Conservation (phyloP, 768 basidiomycete genomes). For the Mycena latifolia region DNA sequence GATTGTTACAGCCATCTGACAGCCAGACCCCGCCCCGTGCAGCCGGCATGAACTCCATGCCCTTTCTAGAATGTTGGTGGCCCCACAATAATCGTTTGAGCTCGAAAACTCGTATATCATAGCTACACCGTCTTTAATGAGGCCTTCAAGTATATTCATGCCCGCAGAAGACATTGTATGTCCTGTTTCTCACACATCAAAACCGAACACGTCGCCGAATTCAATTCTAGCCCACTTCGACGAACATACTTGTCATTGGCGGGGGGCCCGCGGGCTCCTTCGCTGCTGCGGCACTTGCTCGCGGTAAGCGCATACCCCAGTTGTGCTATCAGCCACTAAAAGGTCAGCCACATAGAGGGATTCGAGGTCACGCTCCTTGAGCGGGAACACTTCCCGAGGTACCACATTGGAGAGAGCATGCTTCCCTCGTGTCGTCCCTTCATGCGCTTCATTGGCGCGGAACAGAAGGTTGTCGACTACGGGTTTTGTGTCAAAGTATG, state of each 20-base stretch:
- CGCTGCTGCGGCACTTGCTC: conserved; percentile 41
- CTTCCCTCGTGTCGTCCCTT: conserved; percentile 51
- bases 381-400: conserved; percentile 45
- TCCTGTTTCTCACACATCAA: too few relatives aligned
- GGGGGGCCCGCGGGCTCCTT: conserved; percentile 47
- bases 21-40: too few relatives aligned
- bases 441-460: conserved; percentile 52
- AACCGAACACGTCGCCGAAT: too few relatives aligned
- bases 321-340: not conserved
- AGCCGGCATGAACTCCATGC: too few relatives aligned
- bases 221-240: conserved; percentile 13
- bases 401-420: conserved; percentile 55
- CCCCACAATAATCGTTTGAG: too few relatives aligned
- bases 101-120: too few relatives aligned
- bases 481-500: conserved; percentile 50
- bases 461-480: conserved; percentile 46
- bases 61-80: too few relatives aligned
- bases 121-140: too few relatives aligned
- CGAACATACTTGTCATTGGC: conserved; percentile 33
- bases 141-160: too few relatives aligned
- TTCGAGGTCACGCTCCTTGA: conserved; percentile 46
- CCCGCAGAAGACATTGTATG: too few relatives aligned
- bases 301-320: not conserved
- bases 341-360: conserved; percentile 37
- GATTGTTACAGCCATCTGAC: too few relatives aligned